Evolutionary conservation across 345 rosid genomes (phyloP).

Genomic region (Rhizophora apiculata): DNA sequence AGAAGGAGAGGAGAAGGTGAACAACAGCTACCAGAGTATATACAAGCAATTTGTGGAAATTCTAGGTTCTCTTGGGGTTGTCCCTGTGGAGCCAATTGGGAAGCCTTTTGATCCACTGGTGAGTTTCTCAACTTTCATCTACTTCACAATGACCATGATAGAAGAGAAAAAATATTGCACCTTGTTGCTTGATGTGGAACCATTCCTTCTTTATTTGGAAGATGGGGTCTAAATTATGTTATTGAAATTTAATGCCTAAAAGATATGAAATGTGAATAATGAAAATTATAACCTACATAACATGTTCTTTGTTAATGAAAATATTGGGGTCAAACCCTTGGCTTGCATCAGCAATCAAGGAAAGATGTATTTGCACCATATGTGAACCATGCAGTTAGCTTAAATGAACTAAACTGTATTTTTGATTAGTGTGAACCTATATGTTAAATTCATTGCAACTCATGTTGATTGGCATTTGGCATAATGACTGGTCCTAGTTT

Average conservation of each 20-base stretch:
- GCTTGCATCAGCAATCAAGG: no score
- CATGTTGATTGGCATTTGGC: constrained; percentile 17
- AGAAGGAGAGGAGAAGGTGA: constrained; percentile 90
- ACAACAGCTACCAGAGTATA: constrained; percentile 86
- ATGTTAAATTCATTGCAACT: background rate
- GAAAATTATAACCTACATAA: no score
- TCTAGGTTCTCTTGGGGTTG: constrained; percentile 70
- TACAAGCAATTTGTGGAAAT: constrained; percentile 87
- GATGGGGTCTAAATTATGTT: no score
- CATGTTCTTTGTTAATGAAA: no score
- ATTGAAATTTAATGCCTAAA: no score
- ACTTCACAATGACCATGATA: background rate
- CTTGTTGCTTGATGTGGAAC: background rate
- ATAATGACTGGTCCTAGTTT: constrained; percentile 24
- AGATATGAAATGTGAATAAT: no score
- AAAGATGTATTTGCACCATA: background rate
- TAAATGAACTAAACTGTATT: background rate
- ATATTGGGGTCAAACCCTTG: no score
- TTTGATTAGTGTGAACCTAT: background rate
- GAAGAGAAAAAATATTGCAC: background rate
- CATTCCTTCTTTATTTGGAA: background rate
- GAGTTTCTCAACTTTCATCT: constrained; percentile 37
- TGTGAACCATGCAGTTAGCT: background rate
- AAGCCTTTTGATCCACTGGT: constrained; percentile 93
- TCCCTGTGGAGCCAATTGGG: constrained; percentile 75